A percentile compares a stretch with the other conserved stretches of the same genome.
These are phyloP conservation scores for Saccharomycopsis hybrid DNA, from an alignment of 1,139 yeast species.

Conservation along the genomic window DNA sequence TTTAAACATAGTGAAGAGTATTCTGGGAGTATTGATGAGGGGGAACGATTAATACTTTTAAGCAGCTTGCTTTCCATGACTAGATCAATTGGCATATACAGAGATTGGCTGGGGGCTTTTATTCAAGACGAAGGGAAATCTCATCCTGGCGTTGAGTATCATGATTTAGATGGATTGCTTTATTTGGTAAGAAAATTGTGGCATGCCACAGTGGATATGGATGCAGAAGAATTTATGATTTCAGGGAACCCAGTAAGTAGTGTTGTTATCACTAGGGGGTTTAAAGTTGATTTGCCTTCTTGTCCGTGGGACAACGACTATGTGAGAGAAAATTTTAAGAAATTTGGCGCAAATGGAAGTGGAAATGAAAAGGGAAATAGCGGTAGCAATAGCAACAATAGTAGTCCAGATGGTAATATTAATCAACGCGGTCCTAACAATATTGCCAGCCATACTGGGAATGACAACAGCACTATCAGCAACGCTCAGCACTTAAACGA, in stretches of 20 bases:
- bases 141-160: conserved; percentile 14
- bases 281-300: too few species aligned
- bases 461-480: too few species aligned
- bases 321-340: too few species aligned
- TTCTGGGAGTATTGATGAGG: neutral
- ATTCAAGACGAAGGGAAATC: neutral
- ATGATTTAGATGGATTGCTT: neutral
- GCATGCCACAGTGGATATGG: neutral
- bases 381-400: too few species aligned
- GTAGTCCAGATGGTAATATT: too few species aligned
- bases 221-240: conserved; percentile 5
- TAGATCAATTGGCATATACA: conserved; percentile 1
- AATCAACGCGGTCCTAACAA: too few species aligned
- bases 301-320: too few species aligned
- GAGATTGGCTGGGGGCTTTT: conserved; percentile 6
- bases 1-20: conserved; percentile 8
- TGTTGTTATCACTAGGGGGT: neutral
- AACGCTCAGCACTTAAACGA: too few species aligned
- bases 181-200: conserved; percentile 5
- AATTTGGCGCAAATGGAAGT: too few species aligned
- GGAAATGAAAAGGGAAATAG: too few species aligned
- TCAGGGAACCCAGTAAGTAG: conserved; percentile 5
- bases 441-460: too few species aligned
- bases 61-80: neutral
- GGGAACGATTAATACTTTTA: conserved; percentile 1